These are phyloP conservation scores for Zymoseptoria tritici DNA, from an alignment of 2,329 filamentous ascomycete species.

Conservation along the genomic window DNA sequence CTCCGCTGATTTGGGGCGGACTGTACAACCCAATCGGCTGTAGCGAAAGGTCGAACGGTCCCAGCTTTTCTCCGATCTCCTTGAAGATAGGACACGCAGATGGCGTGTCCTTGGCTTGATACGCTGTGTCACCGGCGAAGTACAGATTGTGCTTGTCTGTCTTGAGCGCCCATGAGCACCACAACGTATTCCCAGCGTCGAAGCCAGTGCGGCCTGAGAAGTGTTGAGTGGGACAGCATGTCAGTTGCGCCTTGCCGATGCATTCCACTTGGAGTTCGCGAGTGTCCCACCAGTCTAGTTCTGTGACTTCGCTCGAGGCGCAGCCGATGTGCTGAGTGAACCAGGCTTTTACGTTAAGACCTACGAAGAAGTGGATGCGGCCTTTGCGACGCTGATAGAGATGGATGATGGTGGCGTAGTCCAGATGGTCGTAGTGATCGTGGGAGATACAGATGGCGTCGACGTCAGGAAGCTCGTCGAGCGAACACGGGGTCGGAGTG, in stretches of 20 bases:
- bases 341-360: slow-evolving; percentile 34
- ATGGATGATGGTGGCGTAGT: slow-evolving; percentile 38
- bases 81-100: slow-evolving; percentile 43
- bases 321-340: slow-evolving; percentile 35
- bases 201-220: slow-evolving; percentile 36
- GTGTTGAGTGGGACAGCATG: slow-evolving; percentile 44
- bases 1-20: slow-evolving; percentile 38
- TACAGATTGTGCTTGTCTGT: slow-evolving; percentile 33
- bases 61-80: slow-evolving; percentile 40
- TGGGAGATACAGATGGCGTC: slow-evolving; percentile 49
- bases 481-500: slow-evolving; percentile 43
- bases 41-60: slow-evolving; percentile 44
- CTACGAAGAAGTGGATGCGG: slow-evolving; percentile 37
- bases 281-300: slow-evolving; percentile 47
- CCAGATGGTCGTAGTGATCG: slow-evolving; percentile 51
- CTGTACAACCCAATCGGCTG: slow-evolving; percentile 44
- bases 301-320: slow-evolving; percentile 34
- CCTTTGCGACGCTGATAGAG: slow-evolving; percentile 34
- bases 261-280: slow-evolving; percentile 29
- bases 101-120: slow-evolving; percentile 34
- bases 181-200: slow-evolving; percentile 37
- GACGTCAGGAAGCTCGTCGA: slow-evolving; percentile 45
- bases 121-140: slow-evolving; percentile 47
- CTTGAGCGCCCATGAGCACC: slow-evolving; percentile 43
- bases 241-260: slow-evolving; percentile 34